Percentiles rank a stretch among this genome's conserved stretches.
These are phyloP conservation scores for Arthrobotrys pseudoclavata DNA, from an alignment of 2,329 filamentous ascomycete species.

Conservation along the genomic window DNA sequence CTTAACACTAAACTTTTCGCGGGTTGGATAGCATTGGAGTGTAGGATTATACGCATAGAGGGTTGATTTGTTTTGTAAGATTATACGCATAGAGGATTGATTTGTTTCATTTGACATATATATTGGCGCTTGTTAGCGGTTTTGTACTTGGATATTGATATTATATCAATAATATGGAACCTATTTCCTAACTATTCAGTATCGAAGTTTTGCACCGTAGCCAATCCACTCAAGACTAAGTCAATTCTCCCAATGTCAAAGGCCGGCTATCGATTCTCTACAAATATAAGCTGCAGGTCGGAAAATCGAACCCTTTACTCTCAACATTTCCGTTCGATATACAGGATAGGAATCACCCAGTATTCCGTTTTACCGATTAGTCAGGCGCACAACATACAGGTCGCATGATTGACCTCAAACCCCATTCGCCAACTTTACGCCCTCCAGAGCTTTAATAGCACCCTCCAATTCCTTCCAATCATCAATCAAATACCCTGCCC, in stretches of 20 bases:
- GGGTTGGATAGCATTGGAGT: background rate
- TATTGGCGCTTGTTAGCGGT: background rate
- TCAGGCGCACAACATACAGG: too few relatives aligned
- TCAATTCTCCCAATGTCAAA: background rate
- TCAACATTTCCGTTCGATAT: background rate
- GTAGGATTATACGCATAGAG: background rate
- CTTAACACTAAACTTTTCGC: background rate
- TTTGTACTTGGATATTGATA: background rate
- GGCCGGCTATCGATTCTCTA: background rate
- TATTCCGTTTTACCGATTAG: background rate
- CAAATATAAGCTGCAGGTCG: background rate
- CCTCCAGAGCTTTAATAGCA: background rate
- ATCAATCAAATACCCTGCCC: conserved; percentile 75
- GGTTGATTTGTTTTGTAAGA: too few relatives aligned
- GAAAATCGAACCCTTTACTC: background rate
- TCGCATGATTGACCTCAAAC: background rate
- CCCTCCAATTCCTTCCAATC: conserved; percentile 73
- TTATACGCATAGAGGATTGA: background rate
- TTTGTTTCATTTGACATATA: conserved; percentile 1
- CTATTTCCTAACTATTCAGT: too few relatives aligned
- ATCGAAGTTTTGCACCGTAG: too few relatives aligned
- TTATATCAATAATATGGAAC: background rate
- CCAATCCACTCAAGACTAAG: too few relatives aligned
- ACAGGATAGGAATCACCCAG: background rate
- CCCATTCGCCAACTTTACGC: background rate